These are phyloP conservation scores for Tylopilus plumbeoviolaceoides DNA, from an alignment of 768 basidiomycete species.

Conservation along the genomic window DNA sequence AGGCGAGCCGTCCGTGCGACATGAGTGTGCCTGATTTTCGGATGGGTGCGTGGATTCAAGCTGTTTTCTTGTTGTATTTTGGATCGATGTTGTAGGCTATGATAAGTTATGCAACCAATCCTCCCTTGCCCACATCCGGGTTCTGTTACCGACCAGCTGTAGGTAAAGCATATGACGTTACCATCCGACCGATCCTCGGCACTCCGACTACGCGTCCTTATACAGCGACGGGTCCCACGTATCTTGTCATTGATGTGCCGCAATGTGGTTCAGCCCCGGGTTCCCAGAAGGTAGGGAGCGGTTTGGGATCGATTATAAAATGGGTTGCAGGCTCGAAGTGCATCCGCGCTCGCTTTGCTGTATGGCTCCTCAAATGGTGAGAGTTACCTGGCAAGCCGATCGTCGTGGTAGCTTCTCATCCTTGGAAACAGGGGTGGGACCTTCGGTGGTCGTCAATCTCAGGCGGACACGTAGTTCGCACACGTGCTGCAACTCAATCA, in stretches of 20 bases:
- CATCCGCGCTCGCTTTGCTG: background rate
- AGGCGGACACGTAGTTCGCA: too few species aligned
- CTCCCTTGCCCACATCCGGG: background rate
- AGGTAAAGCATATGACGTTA: background rate
- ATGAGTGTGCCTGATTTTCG: background rate
- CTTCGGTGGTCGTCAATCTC: too few species aligned
- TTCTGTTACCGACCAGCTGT: too few species aligned
- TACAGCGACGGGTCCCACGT: background rate
- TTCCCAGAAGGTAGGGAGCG: background rate
- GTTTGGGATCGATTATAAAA: background rate
- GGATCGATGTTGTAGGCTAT: conserved; percentile 9
- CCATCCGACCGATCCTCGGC: background rate
- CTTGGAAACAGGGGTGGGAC: background rate
- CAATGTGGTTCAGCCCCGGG: background rate
- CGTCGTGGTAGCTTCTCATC: background rate
- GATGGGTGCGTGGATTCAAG: background rate
- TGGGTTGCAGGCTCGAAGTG: background rate
- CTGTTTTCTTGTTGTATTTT: background rate
- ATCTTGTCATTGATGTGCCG: background rate
- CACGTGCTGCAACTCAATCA: too few species aligned
- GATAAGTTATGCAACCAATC: background rate
- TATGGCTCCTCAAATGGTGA: background rate
- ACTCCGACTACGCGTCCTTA: background rate
- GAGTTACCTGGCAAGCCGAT: background rate
- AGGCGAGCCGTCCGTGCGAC: conserved; percentile 10